Evolutionary conservation across 2,329 filamentous ascomycete genomes (phyloP), one percentile per base, ranked within the genome.

Genomic region (Pestalotiopsis sp.): DNA sequence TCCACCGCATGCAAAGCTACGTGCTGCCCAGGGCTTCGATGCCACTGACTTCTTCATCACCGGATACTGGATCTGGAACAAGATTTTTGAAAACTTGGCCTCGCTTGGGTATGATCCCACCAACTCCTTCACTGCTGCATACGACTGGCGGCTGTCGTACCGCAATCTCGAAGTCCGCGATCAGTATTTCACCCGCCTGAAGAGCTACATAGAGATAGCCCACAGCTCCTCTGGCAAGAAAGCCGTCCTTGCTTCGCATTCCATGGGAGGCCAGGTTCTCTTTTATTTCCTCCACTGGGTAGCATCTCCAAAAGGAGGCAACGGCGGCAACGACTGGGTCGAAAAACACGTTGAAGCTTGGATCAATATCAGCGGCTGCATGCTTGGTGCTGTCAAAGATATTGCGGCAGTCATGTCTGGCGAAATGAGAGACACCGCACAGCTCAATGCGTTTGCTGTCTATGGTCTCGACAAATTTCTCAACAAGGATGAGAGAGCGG

Each of bases 1-100:
- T 78, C 96, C 96, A 1, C 93, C 94, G 0, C 90, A 91, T 13
- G 90, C 98, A 75, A 98, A 98, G 83, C 83, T 99, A 23, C 90
- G 96, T 49, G 94, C 96, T 9, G 95, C 96, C 0, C 96, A 98
- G 79, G 96, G 96, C 2, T 99, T 99, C 75, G 96, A 99, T 80
- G 96, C 96, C 2, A 95, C 96, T 12, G 96, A 99, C 81, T 99
- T 99, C 83, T 96, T 97, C 81, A 92, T 92, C 71, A 92, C 90
- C 0, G 90, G 90, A 11, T 99, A 99, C 82, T 99, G 96, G 96
- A 98, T 99, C 70, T 98, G 95, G 95, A 98, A 94, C 82, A 98
- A 98, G 82, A 98, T 99, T 70, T 86, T 99, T 64, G 96, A 99
- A 82, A 99, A 99, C 76, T 85, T 99, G 65, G 96, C 96, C 0